phyloP scores from a whole-genome alignment of 2,329 filamentous ascomycete genomes.

The Fusarium napiforme region DNA sequence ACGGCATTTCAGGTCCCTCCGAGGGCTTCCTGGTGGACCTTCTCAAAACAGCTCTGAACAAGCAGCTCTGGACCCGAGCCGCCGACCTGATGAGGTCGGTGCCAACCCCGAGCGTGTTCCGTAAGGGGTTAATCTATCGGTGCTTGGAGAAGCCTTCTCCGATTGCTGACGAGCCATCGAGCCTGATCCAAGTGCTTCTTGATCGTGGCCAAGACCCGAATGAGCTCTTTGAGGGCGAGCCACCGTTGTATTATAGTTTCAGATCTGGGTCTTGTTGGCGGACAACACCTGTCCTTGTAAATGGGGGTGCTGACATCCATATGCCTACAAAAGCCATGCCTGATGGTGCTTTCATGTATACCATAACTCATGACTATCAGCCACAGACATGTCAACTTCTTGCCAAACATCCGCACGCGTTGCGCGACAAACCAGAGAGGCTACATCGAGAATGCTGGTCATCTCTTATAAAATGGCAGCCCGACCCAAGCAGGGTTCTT shows the following conservation, averaged over 20 bases:
- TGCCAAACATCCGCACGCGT: conserved; percentile 37
- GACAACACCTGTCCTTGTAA: conserved; percentile 44
- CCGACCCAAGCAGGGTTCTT: conserved; percentile 7
- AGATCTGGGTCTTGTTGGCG: conserved; percentile 44
- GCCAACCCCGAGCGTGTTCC: conserved; percentile 33
- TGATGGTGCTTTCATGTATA: conserved; percentile 44
- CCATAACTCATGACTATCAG: conserved; percentile 42
- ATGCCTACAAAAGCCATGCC: conserved; percentile 42
- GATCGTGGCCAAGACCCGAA: conserved; percentile 43
- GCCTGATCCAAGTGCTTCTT: conserved; percentile 40
- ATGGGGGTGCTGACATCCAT: conserved; percentile 40
- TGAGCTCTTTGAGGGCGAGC: conserved; percentile 41
- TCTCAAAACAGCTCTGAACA: conserved; percentile 32
- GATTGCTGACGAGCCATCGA: conserved; percentile 40
- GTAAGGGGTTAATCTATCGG: conserved; percentile 37
- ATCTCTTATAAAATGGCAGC: conserved; percentile 35
- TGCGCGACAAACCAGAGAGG: conserved; percentile 32
- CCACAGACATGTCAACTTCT: conserved; percentile 43
- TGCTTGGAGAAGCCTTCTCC: conserved; percentile 38
- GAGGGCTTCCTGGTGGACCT: conserved; percentile 36
- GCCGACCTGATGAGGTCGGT: conserved; percentile 43
- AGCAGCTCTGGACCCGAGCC: conserved; percentile 42
- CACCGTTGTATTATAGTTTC: conserved; percentile 44
- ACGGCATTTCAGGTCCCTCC: conserved; percentile 39
- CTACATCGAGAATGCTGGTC: conserved; percentile 41